These are phyloP conservation scores for Gynostemma pentaphyllum DNA, from an alignment of 306 rosid species.

Conservation along the genomic window DNA sequence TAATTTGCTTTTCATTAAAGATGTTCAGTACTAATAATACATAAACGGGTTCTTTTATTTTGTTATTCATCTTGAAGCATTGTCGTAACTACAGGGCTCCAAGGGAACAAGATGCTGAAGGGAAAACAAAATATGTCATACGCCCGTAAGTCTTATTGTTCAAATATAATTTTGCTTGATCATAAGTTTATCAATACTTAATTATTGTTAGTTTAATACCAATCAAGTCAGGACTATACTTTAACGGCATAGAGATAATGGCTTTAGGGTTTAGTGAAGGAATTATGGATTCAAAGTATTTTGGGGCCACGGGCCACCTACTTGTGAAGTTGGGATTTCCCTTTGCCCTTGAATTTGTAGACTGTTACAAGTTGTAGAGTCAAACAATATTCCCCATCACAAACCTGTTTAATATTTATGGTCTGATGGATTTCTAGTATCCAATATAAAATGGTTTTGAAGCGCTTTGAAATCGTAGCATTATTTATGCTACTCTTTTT, in stretches of 20 bases:
- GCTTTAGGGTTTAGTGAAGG: not conserved
- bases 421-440: not conserved
- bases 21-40: not conserved
- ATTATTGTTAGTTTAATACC: not conserved
- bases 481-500: not conserved
- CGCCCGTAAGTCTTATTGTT: conserved; percentile 72
- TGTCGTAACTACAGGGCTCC: conserved; percentile 50
- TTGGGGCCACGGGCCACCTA: not conserved
- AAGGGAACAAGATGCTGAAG: conserved; percentile 63
- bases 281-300: not conserved
- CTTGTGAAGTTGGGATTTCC: conserved; percentile 2
- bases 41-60: conserved; percentile 2
- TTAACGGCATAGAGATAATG: not conserved
- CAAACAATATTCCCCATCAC: not conserved
- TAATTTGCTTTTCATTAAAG: not conserved
- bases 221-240: not conserved
- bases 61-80: conserved; percentile 6
- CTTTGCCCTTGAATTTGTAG: not conserved
- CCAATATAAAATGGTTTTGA: not conserved
- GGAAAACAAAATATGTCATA: conserved; percentile 56
- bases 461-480: not conserved
- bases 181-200: not conserved
- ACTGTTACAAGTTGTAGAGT: not conserved
- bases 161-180: conserved; percentile 11
- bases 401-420: not conserved